phyloP scores from a whole-genome alignment of 306 rosid genomes.

The Vicia faba region DNA sequence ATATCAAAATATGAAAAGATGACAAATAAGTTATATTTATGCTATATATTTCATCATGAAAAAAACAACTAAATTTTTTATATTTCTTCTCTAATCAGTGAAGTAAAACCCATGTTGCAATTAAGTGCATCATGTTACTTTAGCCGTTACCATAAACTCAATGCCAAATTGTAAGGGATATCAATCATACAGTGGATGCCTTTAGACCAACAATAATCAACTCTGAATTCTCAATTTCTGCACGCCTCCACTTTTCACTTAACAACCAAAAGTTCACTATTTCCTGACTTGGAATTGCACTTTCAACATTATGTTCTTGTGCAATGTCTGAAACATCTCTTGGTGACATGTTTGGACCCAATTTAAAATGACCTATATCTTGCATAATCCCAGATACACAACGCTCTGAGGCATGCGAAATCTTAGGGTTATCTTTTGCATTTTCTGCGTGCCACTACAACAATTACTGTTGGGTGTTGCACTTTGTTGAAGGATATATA shows the following conservation, averaged over 20 bases:
- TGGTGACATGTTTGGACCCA: slow-evolving; percentile 71
- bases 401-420: slow-evolving; percentile 89
- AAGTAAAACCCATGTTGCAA: no score
- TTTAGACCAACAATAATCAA: slow-evolving; percentile 51
- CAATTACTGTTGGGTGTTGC: slow-evolving; percentile 95
- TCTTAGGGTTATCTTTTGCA: slow-evolving; percentile 75
- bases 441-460: slow-evolving; percentile 86
- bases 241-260: slow-evolving; percentile 86
- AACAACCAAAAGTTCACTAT: slow-evolving; percentile 60
- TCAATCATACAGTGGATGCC: slow-evolving; percentile 58
- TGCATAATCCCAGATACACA: slow-evolving; percentile 95
- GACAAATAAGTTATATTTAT: no score
- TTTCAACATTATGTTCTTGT: slow-evolving; percentile 40
- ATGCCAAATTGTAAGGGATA: slow-evolving; percentile 45
- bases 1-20: no score
- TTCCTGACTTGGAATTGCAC: slow-evolving; percentile 52
- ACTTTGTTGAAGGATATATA: no score
- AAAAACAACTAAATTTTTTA: no score
- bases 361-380: slow-evolving; percentile 84
- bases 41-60: no score
- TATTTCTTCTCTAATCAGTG: no score
- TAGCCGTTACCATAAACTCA: no score
- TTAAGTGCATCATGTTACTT: no score
- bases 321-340: slow-evolving; percentile 66
- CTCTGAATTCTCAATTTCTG: slow-evolving; percentile 70